These are phyloP conservation scores for Annulohypoxylon moriforme DNA, from an alignment of 495 filamentous ascomycete genomes.

Conservation along the genomic window DNA sequence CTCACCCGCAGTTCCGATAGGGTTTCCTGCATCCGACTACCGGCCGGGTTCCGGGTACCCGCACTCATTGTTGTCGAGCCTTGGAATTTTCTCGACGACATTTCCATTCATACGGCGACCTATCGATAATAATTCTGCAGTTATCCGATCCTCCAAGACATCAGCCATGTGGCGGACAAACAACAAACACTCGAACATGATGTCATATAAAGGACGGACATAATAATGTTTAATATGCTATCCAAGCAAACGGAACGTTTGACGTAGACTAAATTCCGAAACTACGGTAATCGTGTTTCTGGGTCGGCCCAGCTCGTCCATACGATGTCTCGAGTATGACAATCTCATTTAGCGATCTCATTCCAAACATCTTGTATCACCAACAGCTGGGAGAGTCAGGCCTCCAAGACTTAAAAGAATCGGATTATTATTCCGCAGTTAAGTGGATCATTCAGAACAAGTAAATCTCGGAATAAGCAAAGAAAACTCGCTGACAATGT, in stretches of 20 bases:
- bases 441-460: not conserved
- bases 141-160: conserved; percentile 18
- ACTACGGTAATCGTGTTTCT: not conserved
- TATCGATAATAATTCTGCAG: conserved; percentile 21
- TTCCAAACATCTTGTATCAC: conserved; percentile 1
- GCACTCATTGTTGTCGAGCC: not conserved
- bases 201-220: not conserved
- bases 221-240: not conserved
- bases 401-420: not conserved
- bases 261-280: conserved; percentile 4
- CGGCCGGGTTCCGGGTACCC: conserved; percentile 20
- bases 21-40: conserved; percentile 43
- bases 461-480: not conserved
- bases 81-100: conserved; percentile 5
- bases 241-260: not conserved
- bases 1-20: conserved; percentile 38
- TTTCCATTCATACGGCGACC: not conserved
- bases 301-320: not conserved
- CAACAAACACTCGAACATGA: not conserved
- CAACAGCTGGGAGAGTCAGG: not conserved
- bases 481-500: not conserved
- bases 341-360: conserved; percentile 1
- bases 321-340: not conserved
- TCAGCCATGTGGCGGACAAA: not conserved
- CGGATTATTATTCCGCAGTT: not conserved